Evolutionary conservation across 2,329 filamentous ascomycete genomes (phyloP), one percentile per base, ranked within the genome.

Genomic region (Allantophomopsis lycopodina): DNA sequence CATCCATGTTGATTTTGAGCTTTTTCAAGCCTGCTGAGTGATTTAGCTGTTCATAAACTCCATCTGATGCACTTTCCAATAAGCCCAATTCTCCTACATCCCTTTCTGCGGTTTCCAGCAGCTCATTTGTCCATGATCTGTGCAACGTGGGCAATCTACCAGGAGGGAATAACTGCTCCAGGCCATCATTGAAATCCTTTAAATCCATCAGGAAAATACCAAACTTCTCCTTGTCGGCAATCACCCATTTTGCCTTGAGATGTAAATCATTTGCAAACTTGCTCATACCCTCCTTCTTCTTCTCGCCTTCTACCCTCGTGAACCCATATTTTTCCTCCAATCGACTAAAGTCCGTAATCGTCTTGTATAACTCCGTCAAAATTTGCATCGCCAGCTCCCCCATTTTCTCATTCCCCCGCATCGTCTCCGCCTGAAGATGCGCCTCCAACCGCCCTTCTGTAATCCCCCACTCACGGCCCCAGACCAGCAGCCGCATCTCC

Each of bases 401-500:
- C 48, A 67, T 50, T 31, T 44, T 39, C 36, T 46, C 47, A 41
- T 50, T 51, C 4, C 49, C 49, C n/a, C 59, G 56, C 37, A 60
- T 60, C 36, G 52, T 50, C 32, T 56, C 58, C 30, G 52, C 53
- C 41, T 56, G 51, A 7, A 66, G 54, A 41, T 65, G 62, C 28
- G 57, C 59, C 48, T 67, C 64, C 1, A 67, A 52, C 37, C 46
- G 54, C 5, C 64, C 64, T 51, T 68, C 64, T 8, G 60, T 56
- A 28, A 68, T 62, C 17, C 64, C 64, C 64, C 64, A 67, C 45
- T 66, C 61, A 23, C 64, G 51, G 14, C 64, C 64, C 64, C 64
- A 67, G 42, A 66, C 61, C 21, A 63, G 50, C 30, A 67, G 55
- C 4, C 64, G 57, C 61, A 64, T 66, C 57, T 68, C 64, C 52